Percentiles rank a stretch among this genome's conserved stretches.
Conservation (phyloP, 2,329 filamentous ascomycete genomes). For the Aspergillus neoniger region DNA sequence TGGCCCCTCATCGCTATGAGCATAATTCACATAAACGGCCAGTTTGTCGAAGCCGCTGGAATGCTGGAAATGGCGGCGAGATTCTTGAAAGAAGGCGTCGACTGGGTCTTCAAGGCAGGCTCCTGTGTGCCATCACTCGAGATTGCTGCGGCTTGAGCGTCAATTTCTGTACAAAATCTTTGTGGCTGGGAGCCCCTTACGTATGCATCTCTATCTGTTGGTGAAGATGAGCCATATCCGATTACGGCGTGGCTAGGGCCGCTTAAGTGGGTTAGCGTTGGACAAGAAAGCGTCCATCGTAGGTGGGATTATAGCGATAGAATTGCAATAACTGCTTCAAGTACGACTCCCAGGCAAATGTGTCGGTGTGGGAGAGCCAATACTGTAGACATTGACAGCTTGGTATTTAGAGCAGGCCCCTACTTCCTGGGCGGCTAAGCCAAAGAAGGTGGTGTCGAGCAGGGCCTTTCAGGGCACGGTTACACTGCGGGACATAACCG, state of each 20-base stretch:
- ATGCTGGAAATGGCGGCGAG: background rate
- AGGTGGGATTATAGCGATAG: background rate
- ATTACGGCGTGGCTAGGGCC: too few species aligned
- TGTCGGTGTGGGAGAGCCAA: background rate
- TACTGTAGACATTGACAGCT: background rate
- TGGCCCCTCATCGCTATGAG: background rate
- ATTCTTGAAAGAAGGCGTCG: background rate
- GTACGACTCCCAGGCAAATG: background rate
- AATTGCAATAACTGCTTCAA: background rate
- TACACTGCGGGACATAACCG: background rate
- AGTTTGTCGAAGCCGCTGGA: background rate
- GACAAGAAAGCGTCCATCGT: background rate
- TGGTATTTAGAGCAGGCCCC: background rate
- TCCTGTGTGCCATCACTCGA: background rate
- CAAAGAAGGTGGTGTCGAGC: background rate
- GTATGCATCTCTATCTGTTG: background rate
- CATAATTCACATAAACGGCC: constrained; percentile 5
- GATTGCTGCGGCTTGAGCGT: background rate
- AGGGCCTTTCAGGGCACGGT: background rate
- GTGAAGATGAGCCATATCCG: background rate
- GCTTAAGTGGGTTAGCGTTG: background rate
- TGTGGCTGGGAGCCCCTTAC: background rate
- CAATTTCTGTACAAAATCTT: background rate
- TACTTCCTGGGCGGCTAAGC: background rate
- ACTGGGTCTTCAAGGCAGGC: background rate